Conservation (phyloP, 495 filamentous ascomycete species). For the Aspergillus diversus region DNA sequence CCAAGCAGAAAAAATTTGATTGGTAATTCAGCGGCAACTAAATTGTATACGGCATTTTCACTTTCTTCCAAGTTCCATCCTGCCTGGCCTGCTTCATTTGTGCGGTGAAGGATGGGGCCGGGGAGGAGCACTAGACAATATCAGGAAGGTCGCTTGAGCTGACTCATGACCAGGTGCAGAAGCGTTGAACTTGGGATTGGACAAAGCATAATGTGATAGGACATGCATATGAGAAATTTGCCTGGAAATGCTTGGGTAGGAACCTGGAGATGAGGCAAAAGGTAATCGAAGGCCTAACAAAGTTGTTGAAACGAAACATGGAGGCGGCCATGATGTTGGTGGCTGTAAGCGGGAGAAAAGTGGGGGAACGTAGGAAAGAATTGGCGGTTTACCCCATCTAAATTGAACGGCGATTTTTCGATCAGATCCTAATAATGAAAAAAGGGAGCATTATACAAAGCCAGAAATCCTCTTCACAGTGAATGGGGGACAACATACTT, state of each 20-base stretch:
- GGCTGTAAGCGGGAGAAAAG: constrained; percentile 4
- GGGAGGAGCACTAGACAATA: constrained; percentile 23
- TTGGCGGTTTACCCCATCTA: too few species aligned
- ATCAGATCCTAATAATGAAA: too few species aligned
- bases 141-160: constrained; percentile 25
- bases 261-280: background rate
- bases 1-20: constrained; percentile 16
- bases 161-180: background rate
- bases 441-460: too few species aligned
- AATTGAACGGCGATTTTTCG: too few species aligned
- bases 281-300: background rate
- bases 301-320: background rate
- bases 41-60: constrained; percentile 8
- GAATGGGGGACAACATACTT: too few species aligned
- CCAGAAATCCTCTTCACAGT: too few species aligned
- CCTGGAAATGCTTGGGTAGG: background rate
- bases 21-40: constrained; percentile 12
- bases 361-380: background rate
- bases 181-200: background rate
- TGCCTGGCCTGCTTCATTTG: background rate
- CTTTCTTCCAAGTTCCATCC: constrained; percentile 1
- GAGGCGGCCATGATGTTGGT: background rate
- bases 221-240: background rate
- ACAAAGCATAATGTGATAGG: background rate
- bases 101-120: constrained; percentile 3